Evolutionary conservation across 352 stramenopile species (phyloP), one percentile per base, ranked within the genome.

Genomic region (Phytopythium chamaehyphon): DNA sequence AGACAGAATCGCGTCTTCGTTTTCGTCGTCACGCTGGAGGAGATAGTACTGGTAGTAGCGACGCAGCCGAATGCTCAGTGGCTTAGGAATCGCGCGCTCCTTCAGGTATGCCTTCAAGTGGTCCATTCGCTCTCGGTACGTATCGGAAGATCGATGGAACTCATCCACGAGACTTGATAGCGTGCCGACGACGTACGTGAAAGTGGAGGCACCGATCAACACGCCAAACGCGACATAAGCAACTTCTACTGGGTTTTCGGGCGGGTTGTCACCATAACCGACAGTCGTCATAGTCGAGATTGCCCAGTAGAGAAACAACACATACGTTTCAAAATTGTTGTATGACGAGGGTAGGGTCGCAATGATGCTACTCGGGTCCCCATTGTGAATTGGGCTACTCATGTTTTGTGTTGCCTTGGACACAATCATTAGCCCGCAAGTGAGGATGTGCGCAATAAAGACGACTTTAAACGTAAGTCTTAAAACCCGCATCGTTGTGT

Each of bases 31-130:
- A 3, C 76, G 69, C 61, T 90, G 76, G 3, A 75, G 51, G 9
- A 93, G 62, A 47, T 88, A 93, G 31, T 90, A 93, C 38, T 90
- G 79, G 45, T 89, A 93, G 61, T 93, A 93, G 1, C 79, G 75
- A 2, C 79, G 66, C 42, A 93, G 58, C 9, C 82, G 66, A 4
- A 69, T 57, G 1, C 58, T 62, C 1, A 93, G 57, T 8, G 77
- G 71, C 37, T 76, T 77, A 2, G 82, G 70, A 28, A 93, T 76
- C 10, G 51, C 51, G 11, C 79, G 64, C 37, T 90, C 78, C 31
- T 83, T 82, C 14, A 92, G 62, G 49, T 92, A 90, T 26, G 79
- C 79, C 33, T 92, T 92, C 14, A 90, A 65, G 8, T 77, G 82
- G 37, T 92, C 77, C 62, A 84, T 86, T 16, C 81, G 81, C 33